Evolutionary conservation across 108 stramenopile species (phyloP).

Genomic region (Cyclotella kingstonii): DNA sequence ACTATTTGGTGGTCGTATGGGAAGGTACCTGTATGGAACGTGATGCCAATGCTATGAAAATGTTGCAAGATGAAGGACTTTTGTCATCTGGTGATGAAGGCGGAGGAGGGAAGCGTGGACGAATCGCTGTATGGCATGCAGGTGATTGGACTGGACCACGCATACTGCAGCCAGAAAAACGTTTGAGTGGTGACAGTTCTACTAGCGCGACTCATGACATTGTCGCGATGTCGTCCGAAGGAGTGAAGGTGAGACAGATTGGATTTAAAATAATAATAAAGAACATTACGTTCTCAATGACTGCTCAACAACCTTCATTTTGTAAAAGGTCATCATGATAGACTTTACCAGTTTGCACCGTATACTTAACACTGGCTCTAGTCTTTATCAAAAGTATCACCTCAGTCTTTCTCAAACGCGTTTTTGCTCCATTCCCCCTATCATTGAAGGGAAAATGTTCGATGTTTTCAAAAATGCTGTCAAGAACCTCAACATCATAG

Average conservation of each 20-base stretch:
- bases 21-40: constrained; percentile 85
- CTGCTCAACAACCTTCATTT: no score
- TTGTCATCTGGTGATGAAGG: not conserved
- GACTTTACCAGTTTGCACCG: constrained; percentile 62
- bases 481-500: constrained; percentile 62
- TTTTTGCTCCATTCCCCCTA: constrained; percentile 32
- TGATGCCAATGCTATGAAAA: constrained; percentile 17
- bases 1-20: constrained; percentile 78
- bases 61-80: not conserved
- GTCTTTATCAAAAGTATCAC: constrained; percentile 70
- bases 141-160: constrained; percentile 90
- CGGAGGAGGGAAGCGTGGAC: constrained; percentile 9
- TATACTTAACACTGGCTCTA: constrained; percentile 73
- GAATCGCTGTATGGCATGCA: constrained; percentile 73
- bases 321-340: constrained; percentile 70
- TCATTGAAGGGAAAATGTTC: constrained; percentile 18
- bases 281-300: no score
- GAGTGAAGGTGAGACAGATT: constrained; percentile 76
- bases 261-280: no score
- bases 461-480: constrained; percentile 44
- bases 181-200: constrained; percentile 69
- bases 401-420: constrained; percentile 52
- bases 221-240: constrained; percentile 78
- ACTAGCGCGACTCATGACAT: constrained; percentile 59
- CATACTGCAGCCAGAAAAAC: constrained; percentile 75